Conservation (phyloP, 1,139 yeast genomes). For the Yamadazyma siamensis region DNA sequence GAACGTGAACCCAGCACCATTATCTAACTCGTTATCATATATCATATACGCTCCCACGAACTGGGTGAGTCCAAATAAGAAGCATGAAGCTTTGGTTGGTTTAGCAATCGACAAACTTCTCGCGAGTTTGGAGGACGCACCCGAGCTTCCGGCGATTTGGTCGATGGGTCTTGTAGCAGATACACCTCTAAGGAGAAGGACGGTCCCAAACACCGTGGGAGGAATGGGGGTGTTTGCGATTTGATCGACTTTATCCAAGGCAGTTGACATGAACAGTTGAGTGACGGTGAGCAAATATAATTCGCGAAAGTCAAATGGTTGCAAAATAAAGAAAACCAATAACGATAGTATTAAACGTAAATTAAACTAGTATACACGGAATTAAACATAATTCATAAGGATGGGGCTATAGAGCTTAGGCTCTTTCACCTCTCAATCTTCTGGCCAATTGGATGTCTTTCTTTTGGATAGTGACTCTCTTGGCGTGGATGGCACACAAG, state of each 20-base stretch:
- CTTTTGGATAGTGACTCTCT: conserved; percentile 99
- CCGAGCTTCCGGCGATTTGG: conserved; percentile 21
- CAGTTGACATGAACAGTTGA: neutral
- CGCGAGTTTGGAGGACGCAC: conserved; percentile 27
- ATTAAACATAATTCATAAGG: conserved; percentile 1
- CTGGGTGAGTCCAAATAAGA: conserved; percentile 62
- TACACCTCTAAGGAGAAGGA: conserved; percentile 46
- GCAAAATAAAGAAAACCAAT: too few relatives aligned
- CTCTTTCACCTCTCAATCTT: conserved; percentile 98
- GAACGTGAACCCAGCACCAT: conserved; percentile 84
- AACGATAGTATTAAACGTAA: too few relatives aligned
- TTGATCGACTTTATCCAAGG: conserved; percentile 15
- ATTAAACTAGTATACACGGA: conserved; percentile 2
- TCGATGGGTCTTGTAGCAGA: conserved; percentile 20
- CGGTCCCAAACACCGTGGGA: conserved; percentile 43
- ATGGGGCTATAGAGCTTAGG: conserved; percentile 38
- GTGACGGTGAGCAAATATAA: too few relatives aligned
- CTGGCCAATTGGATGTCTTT: conserved; percentile 98
- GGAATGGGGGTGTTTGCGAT: conserved; percentile 51
- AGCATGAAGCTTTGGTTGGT: conserved; percentile 39
- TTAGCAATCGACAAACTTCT: conserved; percentile 24
- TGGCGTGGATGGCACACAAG: conserved; percentile 98
- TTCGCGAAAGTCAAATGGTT: too few relatives aligned
- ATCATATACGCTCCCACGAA: conserved; percentile 82
- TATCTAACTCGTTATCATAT: conserved; percentile 72